These are phyloP conservation scores for Neocallimastix lanati DNA, from an alignment of 192 early-diverging fungal species.

Conservation along the genomic window DNA sequence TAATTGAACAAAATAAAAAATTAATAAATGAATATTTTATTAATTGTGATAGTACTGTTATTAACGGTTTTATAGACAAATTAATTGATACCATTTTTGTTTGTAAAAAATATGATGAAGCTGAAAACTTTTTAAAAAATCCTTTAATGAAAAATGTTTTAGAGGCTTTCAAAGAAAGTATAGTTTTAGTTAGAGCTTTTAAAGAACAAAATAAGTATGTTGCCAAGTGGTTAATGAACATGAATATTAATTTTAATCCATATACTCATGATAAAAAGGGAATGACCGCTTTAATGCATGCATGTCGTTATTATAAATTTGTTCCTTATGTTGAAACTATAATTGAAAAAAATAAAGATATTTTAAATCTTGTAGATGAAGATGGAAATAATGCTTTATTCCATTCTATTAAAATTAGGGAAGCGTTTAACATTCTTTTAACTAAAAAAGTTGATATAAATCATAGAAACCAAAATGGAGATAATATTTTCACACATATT, in stretches of 20 bases:
- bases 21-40: too few relatives aligned
- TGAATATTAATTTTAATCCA: background rate
- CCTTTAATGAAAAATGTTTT: background rate
- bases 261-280: background rate
- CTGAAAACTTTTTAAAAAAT: background rate
- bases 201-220: background rate
- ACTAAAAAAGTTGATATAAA: background rate
- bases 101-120: background rate
- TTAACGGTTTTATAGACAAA: too few relatives aligned
- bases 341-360: background rate
- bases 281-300: background rate
- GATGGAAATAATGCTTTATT: background rate
- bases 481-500: background rate
- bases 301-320: background rate
- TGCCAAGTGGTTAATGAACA: background rate
- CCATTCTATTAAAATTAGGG: background rate
- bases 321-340: background rate
- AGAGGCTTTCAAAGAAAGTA: background rate
- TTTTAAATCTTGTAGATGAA: background rate
- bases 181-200: background rate
- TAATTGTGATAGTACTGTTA: too few relatives aligned
- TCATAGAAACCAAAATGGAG: background rate
- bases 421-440: background rate
- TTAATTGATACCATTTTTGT: too few relatives aligned
- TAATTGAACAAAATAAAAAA: too few relatives aligned